Evolutionary conservation across 148 eudicot species (phyloP).

Genomic region (Dysphania ambrosioides): DNA sequence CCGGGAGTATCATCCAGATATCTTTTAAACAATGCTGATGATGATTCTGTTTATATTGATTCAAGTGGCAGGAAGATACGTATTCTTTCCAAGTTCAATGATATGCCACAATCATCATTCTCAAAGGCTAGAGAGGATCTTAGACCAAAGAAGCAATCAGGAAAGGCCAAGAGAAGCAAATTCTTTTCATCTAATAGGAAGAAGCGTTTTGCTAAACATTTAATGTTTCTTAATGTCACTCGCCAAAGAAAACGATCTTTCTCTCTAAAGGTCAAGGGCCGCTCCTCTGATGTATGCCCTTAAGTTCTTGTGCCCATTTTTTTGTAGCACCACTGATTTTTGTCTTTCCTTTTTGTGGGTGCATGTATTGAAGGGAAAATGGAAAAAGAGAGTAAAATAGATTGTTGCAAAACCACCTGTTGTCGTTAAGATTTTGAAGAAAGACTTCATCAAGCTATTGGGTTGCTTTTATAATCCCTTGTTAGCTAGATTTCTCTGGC

Average conservation of each 20-base stretch:
- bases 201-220: conserved; percentile 38
- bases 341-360: neutral
- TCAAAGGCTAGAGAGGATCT: conserved; percentile 31
- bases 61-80: conserved; percentile 73
- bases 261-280: conserved; percentile 36
- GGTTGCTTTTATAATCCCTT: neutral
- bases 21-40: conserved; percentile 35
- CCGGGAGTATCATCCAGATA: conserved; percentile 23
- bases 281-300: conserved; percentile 20
- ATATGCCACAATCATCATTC: conserved; percentile 19
- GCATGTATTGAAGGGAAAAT: neutral
- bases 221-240: conserved; percentile 33
- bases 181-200: conserved; percentile 41
- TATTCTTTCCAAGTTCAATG: conserved; percentile 57
- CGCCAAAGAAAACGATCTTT: conserved; percentile 33
- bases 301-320: conserved; percentile 1
- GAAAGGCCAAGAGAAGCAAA: conserved; percentile 43
- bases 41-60: conserved; percentile 75
- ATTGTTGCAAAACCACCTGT: neutral
- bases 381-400: neutral
- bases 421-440: neutral
- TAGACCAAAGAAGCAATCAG: conserved; percentile 30
- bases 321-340: conserved; percentile 6
- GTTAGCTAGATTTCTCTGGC: neutral
- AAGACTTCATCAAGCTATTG: neutral